A percentile compares a stretch with the other conserved stretches of the same genome.
phyloP scores from a whole-genome alignment of 331 rosid species.

The Telfairia occidentalis region DNA sequence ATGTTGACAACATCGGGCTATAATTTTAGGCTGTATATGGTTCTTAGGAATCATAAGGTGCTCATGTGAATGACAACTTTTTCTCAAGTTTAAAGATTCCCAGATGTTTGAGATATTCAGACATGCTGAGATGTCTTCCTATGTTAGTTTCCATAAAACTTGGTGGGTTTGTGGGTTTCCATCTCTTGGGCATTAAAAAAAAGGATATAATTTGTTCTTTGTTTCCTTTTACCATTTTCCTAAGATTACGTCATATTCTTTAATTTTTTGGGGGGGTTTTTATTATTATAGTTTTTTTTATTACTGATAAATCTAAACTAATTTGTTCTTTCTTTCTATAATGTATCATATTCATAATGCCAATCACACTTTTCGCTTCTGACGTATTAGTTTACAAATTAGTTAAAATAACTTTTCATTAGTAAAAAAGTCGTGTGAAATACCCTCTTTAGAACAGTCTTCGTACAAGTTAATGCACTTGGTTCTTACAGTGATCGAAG shows the following conservation, averaged over 20 bases:
- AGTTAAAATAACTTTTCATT: neutral
- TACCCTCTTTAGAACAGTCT: neutral
- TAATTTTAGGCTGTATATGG: neutral
- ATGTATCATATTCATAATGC: neutral
- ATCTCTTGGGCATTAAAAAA: neutral
- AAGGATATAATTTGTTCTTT: neutral
- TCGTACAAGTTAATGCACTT: neutral
- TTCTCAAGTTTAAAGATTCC: neutral
- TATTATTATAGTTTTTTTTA: neutral
- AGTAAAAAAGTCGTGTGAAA: neutral
- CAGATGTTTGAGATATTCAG: neutral
- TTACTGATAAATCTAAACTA: neutral
- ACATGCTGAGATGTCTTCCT: constrained; percentile 4
- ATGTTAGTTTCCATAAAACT: neutral
- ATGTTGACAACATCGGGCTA: neutral
- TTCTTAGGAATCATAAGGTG: neutral
- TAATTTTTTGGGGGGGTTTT: neutral
- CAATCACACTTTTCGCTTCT: neutral
- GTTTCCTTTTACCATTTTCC: neutral
- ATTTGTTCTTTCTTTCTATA: neutral
- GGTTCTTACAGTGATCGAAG: neutral
- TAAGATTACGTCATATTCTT: neutral
- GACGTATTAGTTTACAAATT: neutral
- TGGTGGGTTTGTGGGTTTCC: neutral
- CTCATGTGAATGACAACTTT: constrained; percentile 6